Base-by-base conservation (phyloP, 805 yeast species). In the Candida krabiensis region DNA sequence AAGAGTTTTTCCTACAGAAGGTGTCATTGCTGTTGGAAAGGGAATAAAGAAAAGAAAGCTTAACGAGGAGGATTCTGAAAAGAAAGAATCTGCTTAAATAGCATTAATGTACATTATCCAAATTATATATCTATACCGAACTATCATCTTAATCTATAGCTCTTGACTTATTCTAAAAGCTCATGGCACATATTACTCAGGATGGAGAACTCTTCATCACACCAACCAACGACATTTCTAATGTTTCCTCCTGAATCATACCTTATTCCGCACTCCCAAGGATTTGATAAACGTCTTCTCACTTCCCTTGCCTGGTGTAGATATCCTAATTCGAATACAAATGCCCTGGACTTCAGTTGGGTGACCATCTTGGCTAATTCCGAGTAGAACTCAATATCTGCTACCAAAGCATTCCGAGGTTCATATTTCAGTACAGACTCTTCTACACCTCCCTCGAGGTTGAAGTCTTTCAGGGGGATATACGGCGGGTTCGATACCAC, bases 401-500 rank as follows among this genome's bases (percentile, higher is more conserved):
- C 98, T 2, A 85, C 61, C n/a, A 91, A 66, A 0, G 98, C 98
- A 13, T 77, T 55, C 18, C 56, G 51, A 0, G 99, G 98, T 61
- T 91, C 99, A 58, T 73, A 82, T 9, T 60, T 27, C 27, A 73
- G 63, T 0, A 91, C 98, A 0, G 96, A 83, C 30, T 52, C 56
- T 40, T 79, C 84, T 0, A 80, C 76, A 3, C 77, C 79, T 26
- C 59, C 55, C 7, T 31, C 40, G 4, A 60, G 51, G 8, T 44
- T 44, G 51, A 73, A 73, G 33, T 80, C 79, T 0, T 45, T 32
- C 2, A 21, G 6, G 0, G 86, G 78, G 5, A 90, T 81, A 55
- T 91, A 91, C 0, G 99, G 99, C 1, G 99, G 99, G 50, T 91
- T 91, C n/a, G 96, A 77, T 0, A 82, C 73, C 1, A 93, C 55